Conservation (phyloP, 2,329 filamentous ascomycete species). For the Aureobasidium leucospermi region DNA sequence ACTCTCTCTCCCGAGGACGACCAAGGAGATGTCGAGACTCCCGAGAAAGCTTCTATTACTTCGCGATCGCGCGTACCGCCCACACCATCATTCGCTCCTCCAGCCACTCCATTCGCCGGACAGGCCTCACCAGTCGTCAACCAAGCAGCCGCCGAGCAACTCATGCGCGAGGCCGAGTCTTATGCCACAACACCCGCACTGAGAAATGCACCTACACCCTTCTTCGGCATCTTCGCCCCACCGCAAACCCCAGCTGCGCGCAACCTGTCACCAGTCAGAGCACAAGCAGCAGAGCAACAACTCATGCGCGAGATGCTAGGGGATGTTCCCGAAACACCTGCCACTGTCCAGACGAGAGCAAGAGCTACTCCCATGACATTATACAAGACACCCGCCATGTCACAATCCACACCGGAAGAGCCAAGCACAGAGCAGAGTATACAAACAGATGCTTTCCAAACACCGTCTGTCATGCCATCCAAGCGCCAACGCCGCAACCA, state of each 20-base stretch:
- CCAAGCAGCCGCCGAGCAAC: conserved; percentile 3
- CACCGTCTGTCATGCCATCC: not conserved
- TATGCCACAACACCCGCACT: not conserved
- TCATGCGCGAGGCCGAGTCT: conserved; percentile 7
- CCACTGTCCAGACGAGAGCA: not conserved
- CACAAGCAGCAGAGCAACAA: not conserved
- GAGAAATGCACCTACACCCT: not conserved
- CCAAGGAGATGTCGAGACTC: conserved; percentile 1
- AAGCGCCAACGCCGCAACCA: not conserved
- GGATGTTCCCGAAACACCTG: conserved; percentile 6
- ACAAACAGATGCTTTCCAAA: not conserved
- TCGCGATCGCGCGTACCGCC: not conserved
- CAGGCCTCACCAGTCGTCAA: conserved; percentile 1
- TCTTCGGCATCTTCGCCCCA: conserved; percentile 11
- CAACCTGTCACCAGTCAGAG: conserved; percentile 4
- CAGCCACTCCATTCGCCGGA: conserved; percentile 1
- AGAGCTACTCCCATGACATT: not conserved
- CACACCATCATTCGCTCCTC: not conserved
- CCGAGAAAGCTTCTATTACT: not conserved
- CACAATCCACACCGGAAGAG: not conserved
- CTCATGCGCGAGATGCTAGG: conserved; percentile 3
- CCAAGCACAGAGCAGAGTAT: not conserved
- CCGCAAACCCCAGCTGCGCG: not conserved
- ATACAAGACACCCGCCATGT: not conserved
- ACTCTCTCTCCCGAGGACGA: conserved; percentile 6